These are phyloP conservation scores for Blastomyces silverae DNA, from an alignment of 2,329 filamentous ascomycete genomes.

Conservation along the genomic window DNA sequence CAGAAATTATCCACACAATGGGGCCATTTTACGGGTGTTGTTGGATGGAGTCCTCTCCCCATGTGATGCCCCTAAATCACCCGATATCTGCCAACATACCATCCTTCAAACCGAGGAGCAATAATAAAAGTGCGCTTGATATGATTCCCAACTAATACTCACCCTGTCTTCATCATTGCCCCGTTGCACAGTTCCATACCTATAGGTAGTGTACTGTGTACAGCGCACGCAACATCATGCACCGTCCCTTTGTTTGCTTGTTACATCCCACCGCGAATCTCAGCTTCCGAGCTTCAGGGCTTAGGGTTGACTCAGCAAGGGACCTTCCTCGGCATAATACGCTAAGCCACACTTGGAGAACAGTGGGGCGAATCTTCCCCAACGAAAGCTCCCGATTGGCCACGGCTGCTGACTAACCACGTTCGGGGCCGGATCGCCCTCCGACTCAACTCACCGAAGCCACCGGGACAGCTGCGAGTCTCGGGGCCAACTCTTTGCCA, in stretches of 20 bases:
- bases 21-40: background rate
- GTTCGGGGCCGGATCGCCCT: background rate
- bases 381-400: background rate
- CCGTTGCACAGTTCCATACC: background rate
- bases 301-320: background rate
- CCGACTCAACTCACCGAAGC: slow-evolving; percentile 5
- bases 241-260: background rate
- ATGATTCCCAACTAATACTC: background rate
- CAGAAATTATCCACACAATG: background rate
- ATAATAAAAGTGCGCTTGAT: background rate
- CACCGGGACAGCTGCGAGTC: background rate
- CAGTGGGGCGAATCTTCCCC: background rate
- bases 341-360: slow-evolving; percentile 1
- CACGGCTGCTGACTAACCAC: background rate
- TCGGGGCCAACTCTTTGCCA: background rate
- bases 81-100: background rate
- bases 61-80: slow-evolving; percentile 9
- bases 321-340: too few relatives aligned
- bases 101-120: background rate
- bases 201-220: background rate
- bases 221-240: too few relatives aligned
- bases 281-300: background rate
- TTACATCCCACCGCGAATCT: background rate
- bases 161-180: background rate
- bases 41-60: background rate